These are phyloP conservation scores for Bacterosira constricta DNA, from an alignment of 108 stramenopile genomes.

Conservation along the genomic window DNA sequence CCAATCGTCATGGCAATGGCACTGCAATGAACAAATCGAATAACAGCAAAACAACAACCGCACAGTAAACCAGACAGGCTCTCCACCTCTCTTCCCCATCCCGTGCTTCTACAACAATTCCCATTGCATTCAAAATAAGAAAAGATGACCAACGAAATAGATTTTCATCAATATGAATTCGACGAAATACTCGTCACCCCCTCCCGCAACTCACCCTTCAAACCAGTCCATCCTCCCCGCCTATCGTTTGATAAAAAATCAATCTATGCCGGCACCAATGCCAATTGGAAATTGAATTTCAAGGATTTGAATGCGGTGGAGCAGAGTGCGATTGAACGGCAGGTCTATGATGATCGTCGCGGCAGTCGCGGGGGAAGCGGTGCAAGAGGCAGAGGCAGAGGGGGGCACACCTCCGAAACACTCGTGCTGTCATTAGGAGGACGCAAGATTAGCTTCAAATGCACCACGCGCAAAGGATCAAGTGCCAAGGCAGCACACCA, in stretches of 20 bases:
- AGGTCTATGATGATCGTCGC: not conserved
- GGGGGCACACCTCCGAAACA: not conserved
- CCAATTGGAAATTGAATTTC: conserved; percentile 5
- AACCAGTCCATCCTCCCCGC: not conserved
- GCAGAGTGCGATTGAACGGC: not conserved
- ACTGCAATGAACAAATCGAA: too few species aligned
- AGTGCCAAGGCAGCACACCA: not conserved
- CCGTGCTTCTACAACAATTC: not conserved
- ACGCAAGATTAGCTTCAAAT: not conserved
- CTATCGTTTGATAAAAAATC: not conserved
- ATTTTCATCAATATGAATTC: not conserved
- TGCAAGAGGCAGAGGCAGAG: not conserved
- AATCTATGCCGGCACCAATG: conserved; percentile 2
- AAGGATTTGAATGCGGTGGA: not conserved
- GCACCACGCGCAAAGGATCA: not conserved
- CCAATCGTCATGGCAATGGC: too few species aligned
- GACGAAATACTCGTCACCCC: not conserved
- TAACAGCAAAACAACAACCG: too few species aligned
- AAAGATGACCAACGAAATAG: not conserved
- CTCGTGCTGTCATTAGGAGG: not conserved
- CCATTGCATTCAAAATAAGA: not conserved
- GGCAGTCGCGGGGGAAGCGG: not conserved
- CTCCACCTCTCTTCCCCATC: not conserved
- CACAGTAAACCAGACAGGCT: too few species aligned
- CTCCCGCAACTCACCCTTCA: not conserved